Percentiles rank a stretch among this genome's conserved stretches.
Conservation (phyloP, 2,329 filamentous ascomycete genomes). For the Pseudogymnoascus sp. region DNA sequence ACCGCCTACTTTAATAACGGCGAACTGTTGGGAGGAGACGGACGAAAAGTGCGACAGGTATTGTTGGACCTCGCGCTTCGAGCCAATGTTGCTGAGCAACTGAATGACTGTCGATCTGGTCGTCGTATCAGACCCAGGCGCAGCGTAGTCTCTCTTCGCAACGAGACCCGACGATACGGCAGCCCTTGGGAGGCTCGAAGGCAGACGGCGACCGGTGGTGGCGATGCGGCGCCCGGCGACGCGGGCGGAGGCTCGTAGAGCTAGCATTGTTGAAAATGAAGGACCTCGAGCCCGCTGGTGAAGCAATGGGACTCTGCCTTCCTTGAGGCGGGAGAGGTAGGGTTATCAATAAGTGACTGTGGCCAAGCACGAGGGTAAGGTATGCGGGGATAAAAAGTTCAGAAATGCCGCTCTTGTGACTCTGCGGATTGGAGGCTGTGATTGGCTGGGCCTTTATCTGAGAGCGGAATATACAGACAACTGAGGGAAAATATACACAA, state of each 20-base stretch:
- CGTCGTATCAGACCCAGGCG: slow-evolving; percentile 24
- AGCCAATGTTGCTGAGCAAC: slow-evolving; percentile 89
- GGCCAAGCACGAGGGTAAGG: background rate
- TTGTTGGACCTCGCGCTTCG: slow-evolving; percentile 92
- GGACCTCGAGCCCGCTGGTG: background rate
- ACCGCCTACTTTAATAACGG: slow-evolving; percentile 95
- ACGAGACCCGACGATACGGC: slow-evolving; percentile 20
- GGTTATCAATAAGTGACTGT: slow-evolving; percentile 6
- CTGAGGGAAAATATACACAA: background rate
- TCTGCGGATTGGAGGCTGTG: background rate
- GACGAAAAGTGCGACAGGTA: slow-evolving; percentile 97
- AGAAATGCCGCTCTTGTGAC: slow-evolving; percentile 7
- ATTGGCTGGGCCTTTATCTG: background rate
- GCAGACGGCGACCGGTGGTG: slow-evolving; percentile 20
- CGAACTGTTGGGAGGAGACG: slow-evolving; percentile 92
- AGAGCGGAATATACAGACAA: background rate
- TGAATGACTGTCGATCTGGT: slow-evolving; percentile 79
- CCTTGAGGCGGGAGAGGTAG: background rate
- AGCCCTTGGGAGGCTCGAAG: slow-evolving; percentile 24
- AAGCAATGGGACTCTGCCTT: slow-evolving; percentile 8
- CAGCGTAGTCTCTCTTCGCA: slow-evolving; percentile 24
- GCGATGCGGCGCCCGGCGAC: slow-evolving; percentile 25
- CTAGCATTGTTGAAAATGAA: slow-evolving; percentile 22
- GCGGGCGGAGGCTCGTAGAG: slow-evolving; percentile 25
- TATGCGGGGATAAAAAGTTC: slow-evolving; percentile 9